Evolutionary conservation across 257 asterid genomes (phyloP).

Genomic region (Knoxia roxburghii): DNA sequence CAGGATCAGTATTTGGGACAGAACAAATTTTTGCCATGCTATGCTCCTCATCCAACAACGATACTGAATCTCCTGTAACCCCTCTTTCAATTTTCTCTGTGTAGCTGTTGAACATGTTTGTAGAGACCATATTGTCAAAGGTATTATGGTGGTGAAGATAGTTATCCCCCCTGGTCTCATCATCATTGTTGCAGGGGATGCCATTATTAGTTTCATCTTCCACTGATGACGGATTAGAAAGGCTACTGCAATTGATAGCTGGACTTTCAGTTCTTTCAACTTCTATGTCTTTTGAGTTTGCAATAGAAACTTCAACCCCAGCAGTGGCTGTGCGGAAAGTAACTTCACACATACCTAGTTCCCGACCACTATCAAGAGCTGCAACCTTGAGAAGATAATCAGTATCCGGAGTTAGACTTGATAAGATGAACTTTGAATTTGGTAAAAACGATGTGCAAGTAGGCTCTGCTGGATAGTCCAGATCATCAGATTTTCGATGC

Average conservation of each 20-base stretch:
- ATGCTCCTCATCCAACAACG: conserved; percentile 40
- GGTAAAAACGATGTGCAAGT: conserved; percentile 54
- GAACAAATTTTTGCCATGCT: conserved; percentile 28
- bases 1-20: conserved; percentile 16
- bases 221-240: conserved; percentile 82
- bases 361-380: conserved; percentile 39
- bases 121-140: conserved; percentile 31
- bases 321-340: conserved; percentile 36
- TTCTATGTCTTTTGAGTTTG: conserved; percentile 33
- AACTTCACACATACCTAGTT: conserved; percentile 39
- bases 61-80: conserved; percentile 23
- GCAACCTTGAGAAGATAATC: conserved; percentile 55
- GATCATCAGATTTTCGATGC: conserved; percentile 63
- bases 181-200: conserved; percentile 42
- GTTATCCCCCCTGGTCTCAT: conserved; percentile 37
- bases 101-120: conserved; percentile 17
- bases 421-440: conserved; percentile 39
- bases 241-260: conserved; percentile 68
- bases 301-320: conserved; percentile 25
- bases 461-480: conserved; percentile 52
- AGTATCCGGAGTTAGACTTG: conserved; percentile 52
- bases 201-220: conserved; percentile 70
- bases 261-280: conserved; percentile 59
- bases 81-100: conserved; percentile 30
- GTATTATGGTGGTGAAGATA: conserved; percentile 30